Conservation (phyloP, 108 stramenopile species). For the Cylindrotheca closterium region DNA sequence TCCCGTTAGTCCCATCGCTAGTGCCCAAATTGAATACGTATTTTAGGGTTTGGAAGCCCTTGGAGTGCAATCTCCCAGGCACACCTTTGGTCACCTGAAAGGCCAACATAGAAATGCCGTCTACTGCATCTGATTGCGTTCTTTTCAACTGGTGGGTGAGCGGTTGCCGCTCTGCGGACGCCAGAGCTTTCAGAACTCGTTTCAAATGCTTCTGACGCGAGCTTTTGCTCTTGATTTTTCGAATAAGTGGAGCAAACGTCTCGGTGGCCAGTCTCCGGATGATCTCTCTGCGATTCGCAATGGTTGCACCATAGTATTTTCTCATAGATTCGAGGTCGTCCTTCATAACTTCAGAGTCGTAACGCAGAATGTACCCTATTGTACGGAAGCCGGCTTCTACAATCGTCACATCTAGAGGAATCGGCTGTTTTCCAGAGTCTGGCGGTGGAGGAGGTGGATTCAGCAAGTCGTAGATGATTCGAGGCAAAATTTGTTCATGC, state of each 20-base stretch:
- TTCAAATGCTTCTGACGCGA: conserved; percentile 66
- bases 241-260: conserved; percentile 74
- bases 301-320: conserved; percentile 73
- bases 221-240: conserved; percentile 59
- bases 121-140: conserved; percentile 63
- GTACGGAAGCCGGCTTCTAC: conserved; percentile 82
- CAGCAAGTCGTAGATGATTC: conserved; percentile 73
- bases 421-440: conserved; percentile 51
- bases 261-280: conserved; percentile 75
- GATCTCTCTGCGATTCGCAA: conserved; percentile 70
- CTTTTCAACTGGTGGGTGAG: conserved; percentile 24
- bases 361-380: conserved; percentile 78
- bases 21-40: conserved; percentile 51
- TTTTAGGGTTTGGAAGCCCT: conserved; percentile 49
- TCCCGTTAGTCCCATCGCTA: conserved; percentile 3
- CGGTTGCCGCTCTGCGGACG: conserved; percentile 30
- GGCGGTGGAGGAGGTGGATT: conserved; percentile 58
- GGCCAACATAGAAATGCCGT: conserved; percentile 73
- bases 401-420: conserved; percentile 68
- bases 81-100: conserved; percentile 74
- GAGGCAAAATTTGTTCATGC: conserved; percentile 59
- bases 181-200: conserved; percentile 68
- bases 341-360: conserved; percentile 63
- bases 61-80: conserved; percentile 70
- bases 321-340: conserved; percentile 68